Evolutionary conservation across 352 stramenopile species (phyloP), one percentile per base, ranked within the genome.

Genomic region (Phytophthora agathidicida): DNA sequence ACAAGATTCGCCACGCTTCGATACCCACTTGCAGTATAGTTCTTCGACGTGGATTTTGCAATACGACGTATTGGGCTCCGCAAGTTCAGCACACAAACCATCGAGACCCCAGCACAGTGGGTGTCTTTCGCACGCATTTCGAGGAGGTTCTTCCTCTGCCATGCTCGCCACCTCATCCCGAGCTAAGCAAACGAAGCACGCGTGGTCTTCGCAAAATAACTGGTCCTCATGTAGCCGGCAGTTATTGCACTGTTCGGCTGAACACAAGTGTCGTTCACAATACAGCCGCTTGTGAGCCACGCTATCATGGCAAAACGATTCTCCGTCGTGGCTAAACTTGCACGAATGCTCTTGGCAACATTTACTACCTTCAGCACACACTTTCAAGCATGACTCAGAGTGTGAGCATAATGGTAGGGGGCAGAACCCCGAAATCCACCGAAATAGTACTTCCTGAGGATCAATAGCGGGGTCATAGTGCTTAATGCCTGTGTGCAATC

Each of bases 391-490:
- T 1, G 67, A 13, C 36, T 82, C 61, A 14, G 24, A 3, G 27
- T 67, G 70, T 10, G 31, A 26, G n/a, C 82, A 91, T 1, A 41
- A 51, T 13, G 79, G 75, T 2, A 78, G 44, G 2, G 82, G 82
- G 0, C 67, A 42, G 47, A 89, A 86, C 0, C 79, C 82, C 7
- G 52, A 60, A 17, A 91, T 68, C 82, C 82, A 91, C 43, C 47
- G 52, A 22, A 83, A 80, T 16, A 91, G 17, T 20, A 91, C 83
- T 50, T 91, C 79, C 2, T 47, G 65, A 5, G 76, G 67, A 20
- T 83, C 57, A 44, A 88, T 86, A 2, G 37, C 24, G 7, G 39
- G 43, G 26, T 89, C 77, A 20, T 91, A 91, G 45, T 91, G 82
- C 3, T 65, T 71, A 14, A 91, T 88, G 0, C 73, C 82, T 7